phyloP scores from a whole-genome alignment of 352 stramenopile genomes.

The Phytophthora pluvialis region DNA sequence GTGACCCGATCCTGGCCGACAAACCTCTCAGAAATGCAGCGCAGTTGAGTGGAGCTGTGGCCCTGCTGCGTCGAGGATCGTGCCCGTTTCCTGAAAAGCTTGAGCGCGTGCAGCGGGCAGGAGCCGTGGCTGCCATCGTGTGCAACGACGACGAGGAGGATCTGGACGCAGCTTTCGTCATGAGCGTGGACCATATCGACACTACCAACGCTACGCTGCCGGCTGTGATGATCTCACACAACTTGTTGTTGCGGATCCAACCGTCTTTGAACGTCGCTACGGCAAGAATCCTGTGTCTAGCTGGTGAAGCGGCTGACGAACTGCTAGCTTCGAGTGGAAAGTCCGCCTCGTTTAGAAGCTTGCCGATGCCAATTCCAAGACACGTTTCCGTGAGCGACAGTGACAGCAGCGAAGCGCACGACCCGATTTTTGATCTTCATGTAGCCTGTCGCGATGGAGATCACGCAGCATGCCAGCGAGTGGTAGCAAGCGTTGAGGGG shows the following conservation, averaged over 20 bases:
- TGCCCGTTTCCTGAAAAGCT: conserved; percentile 79
- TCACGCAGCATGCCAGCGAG: conserved; percentile 46
- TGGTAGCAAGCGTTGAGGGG: conserved; percentile 31
- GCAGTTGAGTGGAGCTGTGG: conserved; percentile 46
- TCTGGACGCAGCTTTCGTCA: conserved; percentile 66
- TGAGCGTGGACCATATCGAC: conserved; percentile 73
- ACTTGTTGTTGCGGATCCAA: conserved; percentile 46
- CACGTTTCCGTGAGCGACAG: background rate
- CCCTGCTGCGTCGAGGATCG: conserved; percentile 58
- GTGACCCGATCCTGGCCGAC: conserved; percentile 58
- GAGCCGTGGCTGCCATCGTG: conserved; percentile 66
- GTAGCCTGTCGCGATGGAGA: conserved; percentile 49
- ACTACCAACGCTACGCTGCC: conserved; percentile 75
- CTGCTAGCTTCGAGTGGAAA: conserved; percentile 30
- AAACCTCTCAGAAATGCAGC: conserved; percentile 43
- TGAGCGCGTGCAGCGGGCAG: conserved; percentile 60
- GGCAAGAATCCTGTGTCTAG: conserved; percentile 58
- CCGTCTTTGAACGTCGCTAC: conserved; percentile 18
- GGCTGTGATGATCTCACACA: conserved; percentile 68
- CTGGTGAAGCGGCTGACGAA: conserved; percentile 48
- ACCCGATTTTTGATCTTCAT: conserved; percentile 22
- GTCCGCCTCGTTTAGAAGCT: conserved; percentile 30
- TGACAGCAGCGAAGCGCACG: background rate
- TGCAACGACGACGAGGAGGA: conserved; percentile 67
- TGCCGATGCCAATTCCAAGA: conserved; percentile 17